Evolutionary conservation across 345 rosid species (phyloP).

Genomic region (Brassica juncea): DNA sequence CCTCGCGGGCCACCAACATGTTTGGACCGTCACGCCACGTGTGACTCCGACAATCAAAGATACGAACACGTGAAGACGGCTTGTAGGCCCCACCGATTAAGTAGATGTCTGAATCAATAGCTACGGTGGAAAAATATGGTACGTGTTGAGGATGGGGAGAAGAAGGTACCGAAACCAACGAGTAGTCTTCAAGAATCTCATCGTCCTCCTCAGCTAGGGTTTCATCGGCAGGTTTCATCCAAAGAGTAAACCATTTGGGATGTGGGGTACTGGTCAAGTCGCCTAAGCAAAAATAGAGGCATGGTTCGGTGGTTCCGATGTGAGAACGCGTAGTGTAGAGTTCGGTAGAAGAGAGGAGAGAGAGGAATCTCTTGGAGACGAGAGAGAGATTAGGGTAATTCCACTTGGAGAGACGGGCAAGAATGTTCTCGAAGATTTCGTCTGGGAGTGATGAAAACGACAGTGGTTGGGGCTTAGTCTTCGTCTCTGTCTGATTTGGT

Average conservation of each 20-base stretch:
- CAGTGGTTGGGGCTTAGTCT: background rate
- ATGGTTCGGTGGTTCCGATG: background rate
- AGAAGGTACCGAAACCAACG: background rate
- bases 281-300: background rate
- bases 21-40: background rate
- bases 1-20: background rate
- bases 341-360: background rate
- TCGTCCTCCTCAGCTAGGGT: background rate
- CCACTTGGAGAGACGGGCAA: background rate
- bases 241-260: background rate
- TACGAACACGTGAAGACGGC: background rate
- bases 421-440: background rate
- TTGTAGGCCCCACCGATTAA: background rate
- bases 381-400: background rate
- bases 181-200: background rate
- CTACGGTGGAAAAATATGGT: background rate
- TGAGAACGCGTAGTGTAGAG: background rate
- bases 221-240: background rate
- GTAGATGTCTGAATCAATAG: background rate
- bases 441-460: background rate
- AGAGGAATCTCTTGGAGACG: background rate
- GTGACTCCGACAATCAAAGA: background rate
- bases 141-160: background rate
- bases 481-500: background rate
- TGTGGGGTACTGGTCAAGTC: background rate